Evolutionary conservation across 805 yeast species (phyloP).

Genomic region (Yarrowia porcina): DNA sequence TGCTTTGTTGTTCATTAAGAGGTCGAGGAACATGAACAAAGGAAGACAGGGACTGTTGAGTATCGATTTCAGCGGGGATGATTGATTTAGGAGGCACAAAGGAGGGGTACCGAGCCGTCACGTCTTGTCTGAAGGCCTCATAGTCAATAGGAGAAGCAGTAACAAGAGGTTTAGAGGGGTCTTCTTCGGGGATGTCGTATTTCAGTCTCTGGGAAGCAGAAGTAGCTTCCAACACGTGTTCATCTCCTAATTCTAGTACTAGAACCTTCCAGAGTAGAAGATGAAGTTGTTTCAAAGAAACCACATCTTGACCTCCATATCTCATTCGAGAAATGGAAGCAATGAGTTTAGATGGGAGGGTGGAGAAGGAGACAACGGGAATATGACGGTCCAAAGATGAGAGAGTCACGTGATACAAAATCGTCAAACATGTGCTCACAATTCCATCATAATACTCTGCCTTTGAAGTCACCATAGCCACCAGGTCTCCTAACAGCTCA

Average conservation of each 20-base stretch:
- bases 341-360: background rate
- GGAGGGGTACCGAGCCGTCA: constrained; percentile 72
- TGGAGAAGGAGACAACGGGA: background rate
- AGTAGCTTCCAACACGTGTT: constrained; percentile 41
- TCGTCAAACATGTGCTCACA: background rate
- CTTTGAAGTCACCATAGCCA: background rate
- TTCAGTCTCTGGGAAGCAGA: constrained; percentile 48
- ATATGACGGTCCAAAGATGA: background rate
- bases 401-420: background rate
- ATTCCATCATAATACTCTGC: background rate
- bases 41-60: constrained; percentile 56
- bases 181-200: constrained; percentile 40
- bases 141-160: constrained; percentile 81
- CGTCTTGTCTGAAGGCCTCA: constrained; percentile 71
- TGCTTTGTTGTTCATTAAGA: constrained; percentile 43
- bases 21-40: constrained; percentile 59
- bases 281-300: constrained; percentile 50
- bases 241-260: constrained; percentile 46
- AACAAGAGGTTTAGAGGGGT: constrained; percentile 34
- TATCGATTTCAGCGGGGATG: constrained; percentile 47
- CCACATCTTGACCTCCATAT: constrained; percentile 8
- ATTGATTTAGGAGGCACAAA: constrained; percentile 51
- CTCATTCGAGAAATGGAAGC: background rate
- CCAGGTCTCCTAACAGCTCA: background rate
- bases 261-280: constrained; percentile 45